Conservation (phyloP, 441 rosid species). For the Syzygium syzygioides region DNA sequence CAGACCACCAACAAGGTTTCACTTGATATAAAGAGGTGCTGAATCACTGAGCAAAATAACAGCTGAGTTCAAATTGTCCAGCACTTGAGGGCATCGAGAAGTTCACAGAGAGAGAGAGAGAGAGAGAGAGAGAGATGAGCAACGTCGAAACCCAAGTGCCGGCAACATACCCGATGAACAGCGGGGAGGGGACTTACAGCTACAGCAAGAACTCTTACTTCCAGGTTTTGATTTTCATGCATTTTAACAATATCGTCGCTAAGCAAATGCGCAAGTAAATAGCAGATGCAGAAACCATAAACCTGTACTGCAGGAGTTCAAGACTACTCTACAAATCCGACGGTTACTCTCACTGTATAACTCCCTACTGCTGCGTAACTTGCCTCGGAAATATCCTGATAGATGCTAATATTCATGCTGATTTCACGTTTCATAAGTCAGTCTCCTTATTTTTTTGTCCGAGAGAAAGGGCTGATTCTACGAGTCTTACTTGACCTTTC, state of each 20-base stretch:
- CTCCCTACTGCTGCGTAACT: background rate
- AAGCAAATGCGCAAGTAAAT: background rate
- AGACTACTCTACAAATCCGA: background rate
- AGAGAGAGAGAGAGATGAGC: background rate
- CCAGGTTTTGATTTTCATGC: slow-evolving; percentile 23
- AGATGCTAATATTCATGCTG: background rate
- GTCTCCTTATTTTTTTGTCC: background rate
- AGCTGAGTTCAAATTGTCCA: background rate
- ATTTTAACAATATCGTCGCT: background rate
- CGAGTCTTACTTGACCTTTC: background rate
- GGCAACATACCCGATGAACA: slow-evolving; percentile 24
- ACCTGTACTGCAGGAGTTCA: background rate
- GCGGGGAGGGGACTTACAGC: slow-evolving; percentile 41
- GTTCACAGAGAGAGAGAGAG: background rate
- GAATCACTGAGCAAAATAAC: background rate
- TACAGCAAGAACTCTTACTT: slow-evolving; percentile 37
- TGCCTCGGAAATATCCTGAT: background rate
- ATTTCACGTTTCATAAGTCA: background rate
- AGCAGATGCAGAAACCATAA: background rate
- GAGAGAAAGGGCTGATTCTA: background rate
- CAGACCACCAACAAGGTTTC: background rate
- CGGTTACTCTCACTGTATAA: background rate
- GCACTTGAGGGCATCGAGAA: background rate
- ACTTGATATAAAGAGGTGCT: background rate
- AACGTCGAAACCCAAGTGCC: background rate